Evolutionary conservation across 2,329 filamentous ascomycete genomes (phyloP).

Genomic region (Ampelomyces quisqualis): DNA sequence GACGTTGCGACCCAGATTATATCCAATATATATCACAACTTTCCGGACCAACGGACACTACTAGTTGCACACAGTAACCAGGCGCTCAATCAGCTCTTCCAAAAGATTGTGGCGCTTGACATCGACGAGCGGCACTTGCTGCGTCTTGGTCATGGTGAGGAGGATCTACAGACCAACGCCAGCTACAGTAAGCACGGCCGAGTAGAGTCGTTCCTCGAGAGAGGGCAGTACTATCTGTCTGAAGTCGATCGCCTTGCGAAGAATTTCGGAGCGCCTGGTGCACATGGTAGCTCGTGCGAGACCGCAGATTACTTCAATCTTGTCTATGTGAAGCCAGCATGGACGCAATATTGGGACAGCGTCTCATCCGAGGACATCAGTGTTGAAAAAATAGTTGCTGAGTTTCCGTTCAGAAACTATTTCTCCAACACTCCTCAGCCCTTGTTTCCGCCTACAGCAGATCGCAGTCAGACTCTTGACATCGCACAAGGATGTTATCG

Average conservation of each 20-base stretch:
- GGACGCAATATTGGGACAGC: slow-evolving; percentile 78
- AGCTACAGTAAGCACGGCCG: slow-evolving; percentile 93
- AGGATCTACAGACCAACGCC: slow-evolving; percentile 81
- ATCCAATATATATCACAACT: slow-evolving; percentile 98
- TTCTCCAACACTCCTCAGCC: slow-evolving; percentile 86
- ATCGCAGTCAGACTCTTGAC: slow-evolving; percentile 69
- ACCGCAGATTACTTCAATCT: slow-evolving; percentile 96
- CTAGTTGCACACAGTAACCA: slow-evolving; percentile 97
- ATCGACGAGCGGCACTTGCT: slow-evolving; percentile 94
- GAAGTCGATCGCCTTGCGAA: slow-evolving; percentile 85
- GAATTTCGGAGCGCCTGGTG: slow-evolving; percentile 83
- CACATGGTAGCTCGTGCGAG: slow-evolving; percentile 95
- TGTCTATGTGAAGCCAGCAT: slow-evolving; percentile 85
- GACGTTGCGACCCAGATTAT: slow-evolving; percentile 98
- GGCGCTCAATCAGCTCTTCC: slow-evolving; percentile 93
- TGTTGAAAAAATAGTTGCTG: slow-evolving; percentile 63
- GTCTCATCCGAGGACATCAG: slow-evolving; percentile 59
- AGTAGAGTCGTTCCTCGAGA: slow-evolving; percentile 92
- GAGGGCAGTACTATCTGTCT: slow-evolving; percentile 71
- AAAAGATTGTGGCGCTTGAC: slow-evolving; percentile 94
- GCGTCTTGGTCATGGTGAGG: slow-evolving; percentile 90
- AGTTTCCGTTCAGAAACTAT: slow-evolving; percentile 86
- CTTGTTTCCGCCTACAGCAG: slow-evolving; percentile 68
- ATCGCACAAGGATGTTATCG: slow-evolving; percentile 81
- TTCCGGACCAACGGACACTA: slow-evolving; percentile 85